These are phyloP conservation scores for Boechera retrofracta DNA, from an alignment of 345 rosid species.

Conservation along the genomic window DNA sequence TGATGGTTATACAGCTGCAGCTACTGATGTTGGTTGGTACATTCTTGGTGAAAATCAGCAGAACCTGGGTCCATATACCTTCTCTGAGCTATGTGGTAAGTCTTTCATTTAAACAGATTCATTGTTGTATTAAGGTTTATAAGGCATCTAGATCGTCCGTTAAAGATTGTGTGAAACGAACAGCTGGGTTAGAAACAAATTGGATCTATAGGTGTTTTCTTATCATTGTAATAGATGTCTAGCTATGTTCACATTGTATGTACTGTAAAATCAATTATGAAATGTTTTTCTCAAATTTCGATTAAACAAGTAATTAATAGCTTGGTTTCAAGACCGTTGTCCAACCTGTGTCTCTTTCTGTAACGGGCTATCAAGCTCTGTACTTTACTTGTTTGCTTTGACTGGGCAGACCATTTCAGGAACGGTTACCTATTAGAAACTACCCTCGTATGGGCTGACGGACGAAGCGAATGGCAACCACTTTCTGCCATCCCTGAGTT, in stretches of 20 bases:
- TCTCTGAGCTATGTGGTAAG: conserved; percentile 77
- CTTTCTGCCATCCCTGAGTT: conserved; percentile 73
- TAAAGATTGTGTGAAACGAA: not conserved
- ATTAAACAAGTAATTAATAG: conserved; percentile 40
- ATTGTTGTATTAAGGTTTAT: not conserved
- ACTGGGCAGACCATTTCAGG: conserved; percentile 83
- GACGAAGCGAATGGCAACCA: conserved; percentile 86
- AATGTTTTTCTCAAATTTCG: conserved; percentile 36
- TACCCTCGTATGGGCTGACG: conserved; percentile 86
- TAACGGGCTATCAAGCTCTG: conserved; percentile 54
- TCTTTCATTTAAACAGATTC: conserved; percentile 11
- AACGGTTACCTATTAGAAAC: conserved; percentile 73
- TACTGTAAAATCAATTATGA: not conserved
- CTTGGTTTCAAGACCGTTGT: conserved; percentile 53
- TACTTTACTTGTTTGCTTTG: conserved; percentile 56
- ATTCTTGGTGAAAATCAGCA: conserved; percentile 77
- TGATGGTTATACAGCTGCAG: conserved; percentile 29
- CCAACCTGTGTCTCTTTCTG: conserved; percentile 53
- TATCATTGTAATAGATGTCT: not conserved
- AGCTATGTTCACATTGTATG: not conserved
- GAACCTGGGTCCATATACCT: conserved; percentile 72
- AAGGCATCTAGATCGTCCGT: not conserved
- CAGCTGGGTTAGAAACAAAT: conserved; percentile 3
- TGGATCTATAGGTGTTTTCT: not conserved
- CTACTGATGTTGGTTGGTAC: conserved; percentile 71